These are phyloP conservation scores for Suillus bovinus DNA, from an alignment of 768 basidiomycete species.

Conservation along the genomic window DNA sequence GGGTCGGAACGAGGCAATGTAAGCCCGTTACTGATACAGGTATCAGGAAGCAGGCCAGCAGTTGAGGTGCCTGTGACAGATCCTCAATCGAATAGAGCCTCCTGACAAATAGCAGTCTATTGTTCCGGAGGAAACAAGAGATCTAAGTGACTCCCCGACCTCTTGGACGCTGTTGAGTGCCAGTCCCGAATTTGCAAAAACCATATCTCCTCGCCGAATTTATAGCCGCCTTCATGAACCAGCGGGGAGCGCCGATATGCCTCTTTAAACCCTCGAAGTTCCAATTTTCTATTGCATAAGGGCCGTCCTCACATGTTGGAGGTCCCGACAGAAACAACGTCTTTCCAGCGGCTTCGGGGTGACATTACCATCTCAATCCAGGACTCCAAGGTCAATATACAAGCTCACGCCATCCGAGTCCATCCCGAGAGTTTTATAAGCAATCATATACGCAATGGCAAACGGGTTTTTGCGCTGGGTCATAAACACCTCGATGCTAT, in stretches of 20 bases:
- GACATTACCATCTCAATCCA: constrained; percentile 1
- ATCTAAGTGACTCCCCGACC: neutral
- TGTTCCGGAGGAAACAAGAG: constrained; percentile 10
- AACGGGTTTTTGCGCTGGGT: constrained; percentile 1
- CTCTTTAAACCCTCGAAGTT: neutral
- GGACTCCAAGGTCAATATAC: neutral
- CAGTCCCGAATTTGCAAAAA: constrained; percentile 10
- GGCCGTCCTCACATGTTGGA: neutral
- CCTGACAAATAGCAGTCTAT: constrained; percentile 6
- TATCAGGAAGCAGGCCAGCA: neutral
- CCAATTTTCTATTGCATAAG: neutral
- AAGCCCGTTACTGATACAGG: neutral
- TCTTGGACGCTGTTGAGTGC: neutral
- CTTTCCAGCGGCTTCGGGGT: constrained; percentile 3
- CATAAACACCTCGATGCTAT: neutral
- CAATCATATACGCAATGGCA: neutral
- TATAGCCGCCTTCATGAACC: neutral
- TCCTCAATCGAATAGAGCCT: constrained; percentile 8
- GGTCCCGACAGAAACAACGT: neutral
- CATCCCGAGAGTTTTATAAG: no score
- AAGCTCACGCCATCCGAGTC: neutral
- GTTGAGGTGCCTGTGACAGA: neutral
- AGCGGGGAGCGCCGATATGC: neutral
- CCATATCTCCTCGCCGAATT: neutral
- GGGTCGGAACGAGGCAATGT: neutral